Evolutionary conservation across 352 stramenopile species (phyloP).

Genomic region (Phytopythium vexans): DNA sequence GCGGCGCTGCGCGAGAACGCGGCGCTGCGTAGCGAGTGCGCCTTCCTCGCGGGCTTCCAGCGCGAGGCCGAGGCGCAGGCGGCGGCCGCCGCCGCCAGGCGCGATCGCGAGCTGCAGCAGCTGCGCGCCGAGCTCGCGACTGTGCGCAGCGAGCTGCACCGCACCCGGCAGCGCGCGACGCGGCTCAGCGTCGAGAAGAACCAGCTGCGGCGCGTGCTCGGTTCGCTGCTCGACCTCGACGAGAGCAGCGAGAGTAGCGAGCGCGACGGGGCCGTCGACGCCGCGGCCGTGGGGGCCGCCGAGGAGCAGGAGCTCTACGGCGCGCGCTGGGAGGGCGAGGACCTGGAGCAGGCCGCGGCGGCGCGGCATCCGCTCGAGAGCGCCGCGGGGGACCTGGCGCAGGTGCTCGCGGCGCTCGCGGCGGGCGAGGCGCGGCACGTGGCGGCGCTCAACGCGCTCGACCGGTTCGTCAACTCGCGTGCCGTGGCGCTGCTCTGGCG

Average conservation of each 20-base stretch:
- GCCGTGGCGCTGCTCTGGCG: constrained; percentile 65
- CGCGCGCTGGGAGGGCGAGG: constrained; percentile 27
- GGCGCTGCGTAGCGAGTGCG: constrained; percentile 21
- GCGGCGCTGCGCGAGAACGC: constrained; percentile 31
- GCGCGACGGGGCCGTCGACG: constrained; percentile 13
- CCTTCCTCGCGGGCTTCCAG: constrained; percentile 27
- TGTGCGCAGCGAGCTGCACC: constrained; percentile 20
- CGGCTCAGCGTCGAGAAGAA: constrained; percentile 50
- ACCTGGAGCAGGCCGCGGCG: constrained; percentile 27
- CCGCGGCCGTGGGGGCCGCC: constrained; percentile 22
- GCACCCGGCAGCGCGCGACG: constrained; percentile 42
- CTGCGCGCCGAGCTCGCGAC: constrained; percentile 34
- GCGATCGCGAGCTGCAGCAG: constrained; percentile 30
- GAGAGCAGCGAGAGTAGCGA: not conserved
- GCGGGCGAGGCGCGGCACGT: constrained; percentile 37
- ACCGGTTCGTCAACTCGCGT: constrained; percentile 69
- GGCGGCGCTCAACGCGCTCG: constrained; percentile 45
- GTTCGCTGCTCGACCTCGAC: constrained; percentile 25
- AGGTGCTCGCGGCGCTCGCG: constrained; percentile 44
- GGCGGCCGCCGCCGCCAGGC: constrained; percentile 26
- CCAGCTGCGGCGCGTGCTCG: constrained; percentile 39
- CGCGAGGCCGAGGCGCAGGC: constrained; percentile 29
- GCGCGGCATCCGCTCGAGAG: constrained; percentile 50
- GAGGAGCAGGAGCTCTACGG: constrained; percentile 55
- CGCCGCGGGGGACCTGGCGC: constrained; percentile 52